phyloP scores from a whole-genome alignment of 352 stramenopile species.

The Thalassiosira exigua region DNA sequence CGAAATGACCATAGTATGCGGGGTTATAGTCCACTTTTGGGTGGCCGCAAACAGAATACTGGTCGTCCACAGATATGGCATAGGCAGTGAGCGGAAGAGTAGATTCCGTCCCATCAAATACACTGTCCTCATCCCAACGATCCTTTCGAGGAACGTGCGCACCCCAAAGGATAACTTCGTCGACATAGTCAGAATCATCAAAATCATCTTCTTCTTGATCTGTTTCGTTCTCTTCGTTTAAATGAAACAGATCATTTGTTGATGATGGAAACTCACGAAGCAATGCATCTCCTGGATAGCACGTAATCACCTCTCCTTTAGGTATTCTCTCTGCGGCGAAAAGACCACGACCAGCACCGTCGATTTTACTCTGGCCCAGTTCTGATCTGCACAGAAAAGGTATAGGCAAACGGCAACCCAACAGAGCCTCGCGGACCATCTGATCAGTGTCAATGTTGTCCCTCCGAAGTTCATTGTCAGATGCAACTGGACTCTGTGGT shows the following conservation, averaged over 20 bases:
- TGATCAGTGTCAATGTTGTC: too few species aligned
- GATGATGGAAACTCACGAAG: slow-evolving; percentile 23
- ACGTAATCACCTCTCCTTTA: slow-evolving; percentile 53
- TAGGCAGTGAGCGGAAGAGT: slow-evolving; percentile 32
- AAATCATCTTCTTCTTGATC: slow-evolving; percentile 9
- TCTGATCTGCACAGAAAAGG: too few species aligned
- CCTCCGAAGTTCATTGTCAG: too few species aligned
- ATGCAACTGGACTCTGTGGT: too few species aligned
- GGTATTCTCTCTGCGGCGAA: slow-evolving; percentile 43
- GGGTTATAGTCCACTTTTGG: slow-evolving; percentile 36
- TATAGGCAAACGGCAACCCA: too few species aligned
- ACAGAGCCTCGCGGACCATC: too few species aligned
- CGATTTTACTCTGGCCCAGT: slow-evolving; percentile 34
- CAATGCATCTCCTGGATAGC: slow-evolving; percentile 54
- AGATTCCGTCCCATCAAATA: slow-evolving; percentile 37
- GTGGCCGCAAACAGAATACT: slow-evolving; percentile 48
- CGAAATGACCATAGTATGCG: slow-evolving; percentile 55
- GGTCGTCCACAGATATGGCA: slow-evolving; percentile 32
- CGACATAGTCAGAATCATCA: slow-evolving; percentile 34
- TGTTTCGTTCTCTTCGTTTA: neutral
- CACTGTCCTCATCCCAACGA: slow-evolving; percentile 38
- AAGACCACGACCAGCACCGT: slow-evolving; percentile 43
- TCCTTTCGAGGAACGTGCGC: slow-evolving; percentile 22
- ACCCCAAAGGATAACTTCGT: slow-evolving; percentile 43
- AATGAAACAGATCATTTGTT: too few species aligned